A percentile compares a stretch with the other conserved stretches of the same genome.
These are phyloP conservation scores for Solanum bukasovii DNA, from an alignment of 257 asterid species.

Conservation along the genomic window DNA sequence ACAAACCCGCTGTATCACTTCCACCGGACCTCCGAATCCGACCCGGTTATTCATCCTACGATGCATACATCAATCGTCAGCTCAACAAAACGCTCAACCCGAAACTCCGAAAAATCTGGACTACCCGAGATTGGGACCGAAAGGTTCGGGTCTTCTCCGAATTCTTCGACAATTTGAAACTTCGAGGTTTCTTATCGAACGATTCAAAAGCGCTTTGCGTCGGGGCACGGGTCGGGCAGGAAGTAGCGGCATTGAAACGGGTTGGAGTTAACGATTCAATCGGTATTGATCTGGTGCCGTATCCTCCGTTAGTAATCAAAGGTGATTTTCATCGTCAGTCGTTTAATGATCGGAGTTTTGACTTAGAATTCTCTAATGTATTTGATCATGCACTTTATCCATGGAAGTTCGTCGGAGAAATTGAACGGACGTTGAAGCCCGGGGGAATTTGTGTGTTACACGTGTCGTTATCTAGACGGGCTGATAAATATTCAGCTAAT, in stretches of 20 bases:
- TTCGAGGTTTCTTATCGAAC: slow-evolving; percentile 24
- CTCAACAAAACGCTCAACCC: slow-evolving; percentile 93
- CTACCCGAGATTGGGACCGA: slow-evolving; percentile 85
- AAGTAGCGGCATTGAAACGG: slow-evolving; percentile 67
- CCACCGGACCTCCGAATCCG: slow-evolving; percentile 40
- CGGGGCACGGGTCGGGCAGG: slow-evolving; percentile 97
- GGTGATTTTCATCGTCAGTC: slow-evolving; percentile 93
- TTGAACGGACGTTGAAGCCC: slow-evolving; percentile 63
- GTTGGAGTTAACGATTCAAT: slow-evolving; percentile 66
- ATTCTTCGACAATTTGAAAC: slow-evolving; percentile 42
- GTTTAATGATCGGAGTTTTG: slow-evolving; percentile 46
- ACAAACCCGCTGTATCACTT: not conserved
- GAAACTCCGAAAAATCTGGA: slow-evolving; percentile 77
- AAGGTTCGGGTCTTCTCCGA: slow-evolving; percentile 53
- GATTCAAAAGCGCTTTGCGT: slow-evolving; percentile 54
- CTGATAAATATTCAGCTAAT: slow-evolving; percentile 87
- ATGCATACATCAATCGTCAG: slow-evolving; percentile 62
- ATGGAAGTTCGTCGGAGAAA: slow-evolving; percentile 57
- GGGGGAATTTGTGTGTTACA: slow-evolving; percentile 81
- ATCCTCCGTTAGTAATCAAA: slow-evolving; percentile 68
- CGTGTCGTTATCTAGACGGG: slow-evolving; percentile 51
- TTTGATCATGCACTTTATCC: slow-evolving; percentile 97
- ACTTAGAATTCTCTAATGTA: slow-evolving; percentile 87
- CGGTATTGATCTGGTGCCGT: slow-evolving; percentile 84
- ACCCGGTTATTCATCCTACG: slow-evolving; percentile 74